phyloP scores from a whole-genome alignment of 139 green algal species.

The Micromonas commoda region DNA sequence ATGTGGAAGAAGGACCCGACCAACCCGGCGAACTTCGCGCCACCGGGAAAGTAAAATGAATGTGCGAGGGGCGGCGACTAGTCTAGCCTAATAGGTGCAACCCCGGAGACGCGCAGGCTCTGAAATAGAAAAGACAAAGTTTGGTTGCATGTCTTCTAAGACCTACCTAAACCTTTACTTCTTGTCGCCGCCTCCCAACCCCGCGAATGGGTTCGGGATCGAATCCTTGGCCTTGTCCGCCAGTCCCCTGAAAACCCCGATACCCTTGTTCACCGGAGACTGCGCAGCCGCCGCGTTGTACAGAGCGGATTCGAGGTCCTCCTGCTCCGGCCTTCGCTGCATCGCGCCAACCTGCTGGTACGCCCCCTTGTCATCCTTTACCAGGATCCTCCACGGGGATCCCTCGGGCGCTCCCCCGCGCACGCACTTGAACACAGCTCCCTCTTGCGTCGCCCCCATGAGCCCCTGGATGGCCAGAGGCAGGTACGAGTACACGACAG shows the following conservation, averaged over 20 bases:
- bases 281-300: slow-evolving; percentile 19
- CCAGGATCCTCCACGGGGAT: slow-evolving; percentile 20
- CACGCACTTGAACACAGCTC: slow-evolving; percentile 27
- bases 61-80: too few species aligned
- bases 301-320: slow-evolving; percentile 15
- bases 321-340: slow-evolving; percentile 6
- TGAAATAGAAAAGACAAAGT: too few species aligned
- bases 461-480: slow-evolving; percentile 9
- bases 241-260: not conserved
- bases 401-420: not conserved
- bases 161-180: not conserved
- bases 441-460: not conserved
- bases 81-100: too few species aligned
- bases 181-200: not conserved
- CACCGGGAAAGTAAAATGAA: not conserved
- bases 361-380: not conserved
- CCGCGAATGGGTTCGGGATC: not conserved
- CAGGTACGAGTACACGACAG: slow-evolving; percentile 26
- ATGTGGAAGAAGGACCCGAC: not conserved
- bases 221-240: slow-evolving; percentile 4
- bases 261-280: slow-evolving; percentile 18
- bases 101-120: too few species aligned
- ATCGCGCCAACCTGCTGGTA: slow-evolving; percentile 26
- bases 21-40: not conserved
- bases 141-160: too few species aligned